phyloP scores from a whole-genome alignment of 495 filamentous ascomycete genomes.

The Penicillium arizonense region DNA sequence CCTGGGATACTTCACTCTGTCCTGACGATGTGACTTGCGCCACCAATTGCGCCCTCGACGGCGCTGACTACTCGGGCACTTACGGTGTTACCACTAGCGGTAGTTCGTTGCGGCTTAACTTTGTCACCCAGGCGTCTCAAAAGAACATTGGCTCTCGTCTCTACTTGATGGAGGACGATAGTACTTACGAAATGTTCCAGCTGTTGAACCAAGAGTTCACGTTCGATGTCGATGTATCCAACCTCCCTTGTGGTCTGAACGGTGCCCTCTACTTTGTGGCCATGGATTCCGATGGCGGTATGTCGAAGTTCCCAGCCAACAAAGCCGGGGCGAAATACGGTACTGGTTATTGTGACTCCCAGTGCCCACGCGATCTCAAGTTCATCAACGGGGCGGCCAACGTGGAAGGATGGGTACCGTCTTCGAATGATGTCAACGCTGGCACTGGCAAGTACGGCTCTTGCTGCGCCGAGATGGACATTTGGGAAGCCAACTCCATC shows the following conservation, averaged over 20 bases:
- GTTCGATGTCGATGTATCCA: conserved; percentile 65
- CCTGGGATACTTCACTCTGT: conserved; percentile 53
- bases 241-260: conserved; percentile 66
- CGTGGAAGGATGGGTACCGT: conserved; percentile 55
- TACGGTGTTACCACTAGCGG: conserved; percentile 54
- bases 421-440: conserved; percentile 54
- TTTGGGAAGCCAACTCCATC: conserved; percentile 65
- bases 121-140: conserved; percentile 39
- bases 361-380: conserved; percentile 60
- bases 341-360: conserved; percentile 71
- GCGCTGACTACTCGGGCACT: conserved; percentile 52
- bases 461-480: conserved; percentile 72
- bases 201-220: conserved; percentile 59
- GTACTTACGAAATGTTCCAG: conserved; percentile 56
- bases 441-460: conserved; percentile 56
- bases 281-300: conserved; percentile 61
- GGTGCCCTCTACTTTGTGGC: conserved; percentile 65
- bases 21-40: conserved; percentile 53
- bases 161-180: conserved; percentile 53
- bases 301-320: conserved; percentile 49
- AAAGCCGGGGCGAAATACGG: conserved; percentile 65
- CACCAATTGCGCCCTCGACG: conserved; percentile 58
- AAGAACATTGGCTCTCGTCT: conserved; percentile 53
- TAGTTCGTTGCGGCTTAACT: conserved; percentile 51
- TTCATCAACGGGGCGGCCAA: conserved; percentile 67